These are phyloP conservation scores for Fusarium tricinctum DNA, from an alignment of 2,329 filamentous ascomycete species.

Conservation along the genomic window DNA sequence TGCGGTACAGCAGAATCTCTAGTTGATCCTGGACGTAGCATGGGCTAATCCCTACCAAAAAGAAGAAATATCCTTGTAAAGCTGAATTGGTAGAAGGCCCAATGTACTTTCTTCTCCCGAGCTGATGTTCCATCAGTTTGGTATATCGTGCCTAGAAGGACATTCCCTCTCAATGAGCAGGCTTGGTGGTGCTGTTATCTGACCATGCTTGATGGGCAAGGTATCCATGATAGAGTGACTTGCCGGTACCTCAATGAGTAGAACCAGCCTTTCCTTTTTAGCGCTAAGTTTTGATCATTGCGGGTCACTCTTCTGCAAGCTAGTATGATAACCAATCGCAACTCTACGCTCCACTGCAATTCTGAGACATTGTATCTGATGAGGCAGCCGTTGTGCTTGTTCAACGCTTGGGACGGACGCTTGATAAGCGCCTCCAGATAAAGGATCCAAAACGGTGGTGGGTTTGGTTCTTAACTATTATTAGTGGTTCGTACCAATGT, in stretches of 20 bases:
- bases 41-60: not conserved
- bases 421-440: constrained; percentile 27
- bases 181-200: constrained; percentile 22
- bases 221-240: constrained; percentile 15
- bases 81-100: not conserved
- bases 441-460: constrained; percentile 31
- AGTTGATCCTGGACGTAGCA: not conserved
- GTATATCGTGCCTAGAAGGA: not conserved
- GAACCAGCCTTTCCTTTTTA: constrained; percentile 34
- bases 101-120: not conserved
- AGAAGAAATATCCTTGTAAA: not conserved
- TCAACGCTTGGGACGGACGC: constrained; percentile 32
- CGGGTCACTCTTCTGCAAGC: constrained; percentile 20
- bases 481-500: constrained; percentile 20
- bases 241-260: constrained; percentile 3
- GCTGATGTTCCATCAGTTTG: not conserved
- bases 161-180: constrained; percentile 14
- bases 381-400: constrained; percentile 42
- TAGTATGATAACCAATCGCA: constrained; percentile 35
- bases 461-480: constrained; percentile 15
- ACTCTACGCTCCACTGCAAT: constrained; percentile 13
- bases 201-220: constrained; percentile 13
- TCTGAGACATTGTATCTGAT: constrained; percentile 44
- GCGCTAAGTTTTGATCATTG: constrained; percentile 32
- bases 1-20: constrained; percentile 9